Conservation (phyloP, 768 basidiomycete genomes). For the Naganishia randhawae region DNA sequence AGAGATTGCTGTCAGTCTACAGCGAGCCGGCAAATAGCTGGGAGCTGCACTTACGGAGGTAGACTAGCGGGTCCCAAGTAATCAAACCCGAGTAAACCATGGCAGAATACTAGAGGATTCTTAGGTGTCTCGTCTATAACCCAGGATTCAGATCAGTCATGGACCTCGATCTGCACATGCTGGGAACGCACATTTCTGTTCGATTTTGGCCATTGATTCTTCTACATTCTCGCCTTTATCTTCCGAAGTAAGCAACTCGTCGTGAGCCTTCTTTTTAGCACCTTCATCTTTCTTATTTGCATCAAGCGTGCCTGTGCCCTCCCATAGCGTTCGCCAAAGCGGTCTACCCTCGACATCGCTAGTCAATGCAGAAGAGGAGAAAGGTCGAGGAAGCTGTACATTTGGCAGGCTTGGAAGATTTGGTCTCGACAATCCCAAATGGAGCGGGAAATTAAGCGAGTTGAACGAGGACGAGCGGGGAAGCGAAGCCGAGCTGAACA, state of each 20-base stretch:
- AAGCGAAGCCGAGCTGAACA: constrained; percentile 7
- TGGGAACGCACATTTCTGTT: constrained; percentile 63
- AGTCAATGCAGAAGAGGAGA: constrained; percentile 14
- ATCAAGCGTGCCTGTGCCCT: constrained; percentile 21
- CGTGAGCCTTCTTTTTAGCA: constrained; percentile 32
- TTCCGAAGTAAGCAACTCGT: constrained; percentile 57
- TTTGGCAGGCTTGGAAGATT: constrained; percentile 17
- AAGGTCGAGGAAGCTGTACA: constrained; percentile 1
- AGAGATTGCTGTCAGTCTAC: constrained; percentile 62
- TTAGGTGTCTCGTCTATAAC: constrained; percentile 67
- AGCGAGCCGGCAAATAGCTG: neutral
- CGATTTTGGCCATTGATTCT: constrained; percentile 55
- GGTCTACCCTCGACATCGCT: constrained; percentile 14
- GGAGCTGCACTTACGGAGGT: constrained; percentile 36
- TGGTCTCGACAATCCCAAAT: constrained; percentile 16
- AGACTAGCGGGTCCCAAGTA: constrained; percentile 46
- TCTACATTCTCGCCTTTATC: constrained; percentile 58
- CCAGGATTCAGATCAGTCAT: constrained; percentile 18
- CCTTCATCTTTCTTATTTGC: constrained; percentile 19
- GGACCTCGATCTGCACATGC: constrained; percentile 15
- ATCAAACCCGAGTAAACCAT: constrained; percentile 66
- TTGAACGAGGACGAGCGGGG: constrained; percentile 21
- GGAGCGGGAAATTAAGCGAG: constrained; percentile 15
- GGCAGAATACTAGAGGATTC: constrained; percentile 89
- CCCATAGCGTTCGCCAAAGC: constrained; percentile 30